A percentile compares a stretch with the other conserved stretches of the same genome.
Conservation (phyloP, 805 yeast genomes). For the Suhomyces sp. region DNA sequence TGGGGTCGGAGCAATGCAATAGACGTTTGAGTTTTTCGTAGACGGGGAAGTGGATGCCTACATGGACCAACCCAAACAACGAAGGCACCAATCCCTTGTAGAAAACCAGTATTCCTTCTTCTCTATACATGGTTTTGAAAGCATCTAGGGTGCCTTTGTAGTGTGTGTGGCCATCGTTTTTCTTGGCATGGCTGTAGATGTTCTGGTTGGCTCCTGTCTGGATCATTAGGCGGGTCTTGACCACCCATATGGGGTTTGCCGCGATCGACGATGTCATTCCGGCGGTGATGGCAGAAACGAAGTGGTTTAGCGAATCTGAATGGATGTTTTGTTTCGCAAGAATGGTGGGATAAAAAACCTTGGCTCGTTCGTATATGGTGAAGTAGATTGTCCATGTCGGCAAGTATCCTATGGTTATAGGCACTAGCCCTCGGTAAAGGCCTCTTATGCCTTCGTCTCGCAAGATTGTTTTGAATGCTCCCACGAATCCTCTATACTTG, state of each 20-base stretch:
- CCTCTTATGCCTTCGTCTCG: slow-evolving; percentile 81
- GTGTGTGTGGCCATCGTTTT: slow-evolving; percentile 23
- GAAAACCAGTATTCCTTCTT: slow-evolving; percentile 78
- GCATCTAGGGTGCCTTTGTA: slow-evolving; percentile 85
- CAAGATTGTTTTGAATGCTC: slow-evolving; percentile 64
- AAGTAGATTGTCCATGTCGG: slow-evolving; percentile 98
- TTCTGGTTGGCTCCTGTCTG: slow-evolving; percentile 55
- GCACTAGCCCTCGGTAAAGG: slow-evolving; percentile 83
- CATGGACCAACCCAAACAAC: slow-evolving; percentile 84
- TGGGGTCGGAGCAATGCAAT: slow-evolving; percentile 23
- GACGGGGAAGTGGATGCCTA: slow-evolving; percentile 93
- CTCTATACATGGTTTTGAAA: slow-evolving; percentile 66
- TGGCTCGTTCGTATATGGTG: slow-evolving; percentile 80
- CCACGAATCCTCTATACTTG: slow-evolving; percentile 54
- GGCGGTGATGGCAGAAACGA: slow-evolving; percentile 73
- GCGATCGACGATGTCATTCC: slow-evolving; percentile 81
- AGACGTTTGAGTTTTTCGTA: slow-evolving; percentile 75
- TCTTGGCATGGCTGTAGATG: slow-evolving; percentile 15
- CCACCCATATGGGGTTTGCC: slow-evolving; percentile 97
- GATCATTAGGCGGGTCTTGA: slow-evolving; percentile 90
- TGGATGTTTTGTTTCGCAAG: slow-evolving; percentile 26
- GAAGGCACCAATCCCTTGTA: slow-evolving; percentile 92
- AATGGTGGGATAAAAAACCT: slow-evolving; percentile 47
- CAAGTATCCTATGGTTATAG: slow-evolving; percentile 89
- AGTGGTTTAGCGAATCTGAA: slow-evolving; percentile 36